Conservation (phyloP, 164 flowering plant genomes). For the Warburgia ugandensis region DNA sequence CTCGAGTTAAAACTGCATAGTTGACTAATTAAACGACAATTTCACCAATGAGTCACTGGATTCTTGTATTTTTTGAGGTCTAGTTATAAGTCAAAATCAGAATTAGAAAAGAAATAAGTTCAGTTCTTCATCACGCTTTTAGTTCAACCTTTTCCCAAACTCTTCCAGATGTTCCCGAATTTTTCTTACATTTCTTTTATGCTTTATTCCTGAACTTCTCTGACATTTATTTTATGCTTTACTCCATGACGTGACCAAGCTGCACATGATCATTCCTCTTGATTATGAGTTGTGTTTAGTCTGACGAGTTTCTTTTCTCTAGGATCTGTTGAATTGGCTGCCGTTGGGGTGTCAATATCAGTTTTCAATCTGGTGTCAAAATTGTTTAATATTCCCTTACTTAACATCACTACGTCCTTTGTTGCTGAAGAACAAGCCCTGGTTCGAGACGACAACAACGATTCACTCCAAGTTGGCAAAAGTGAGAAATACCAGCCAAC, state of each 20-base stretch:
- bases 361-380: slow-evolving; percentile 90
- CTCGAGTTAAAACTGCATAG: too few species aligned
- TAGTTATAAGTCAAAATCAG: too few species aligned
- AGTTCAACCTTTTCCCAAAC: too few species aligned
- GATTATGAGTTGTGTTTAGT: not conserved
- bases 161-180: not conserved
- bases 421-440: slow-evolving; percentile 91
- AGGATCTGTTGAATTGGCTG: slow-evolving; percentile 92
- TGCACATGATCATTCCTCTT: not conserved
- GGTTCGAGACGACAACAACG: slow-evolving; percentile 17
- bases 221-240: not conserved
- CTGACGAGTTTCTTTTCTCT: slow-evolving; percentile 2
- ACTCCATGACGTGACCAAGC: not conserved
- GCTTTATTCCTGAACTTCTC: not conserved
- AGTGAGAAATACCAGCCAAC: not conserved
- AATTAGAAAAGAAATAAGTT: not conserved
- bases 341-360: slow-evolving; percentile 92
- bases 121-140: not conserved
- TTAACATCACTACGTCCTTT: slow-evolving; percentile 87
- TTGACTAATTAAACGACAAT: too few species aligned
- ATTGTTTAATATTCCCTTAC: slow-evolving; percentile 86
- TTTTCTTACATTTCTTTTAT: not conserved
- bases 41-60: too few species aligned
- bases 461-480: slow-evolving; percentile 1
- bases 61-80: too few species aligned